Evolutionary conservation across 768 basidiomycete genomes (phyloP).

Genomic region (Serendipita sp.): DNA sequence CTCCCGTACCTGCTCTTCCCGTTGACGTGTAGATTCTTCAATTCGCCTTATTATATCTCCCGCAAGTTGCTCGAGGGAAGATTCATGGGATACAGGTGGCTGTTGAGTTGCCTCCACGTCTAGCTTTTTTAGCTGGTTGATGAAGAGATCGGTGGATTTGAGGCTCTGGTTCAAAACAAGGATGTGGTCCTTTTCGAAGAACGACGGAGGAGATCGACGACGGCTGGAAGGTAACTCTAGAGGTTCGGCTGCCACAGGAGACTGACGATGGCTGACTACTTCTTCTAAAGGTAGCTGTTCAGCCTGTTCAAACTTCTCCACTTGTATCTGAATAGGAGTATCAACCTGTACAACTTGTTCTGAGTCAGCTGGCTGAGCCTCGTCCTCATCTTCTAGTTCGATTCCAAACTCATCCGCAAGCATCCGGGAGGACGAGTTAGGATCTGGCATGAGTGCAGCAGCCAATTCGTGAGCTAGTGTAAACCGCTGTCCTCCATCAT

Average conservation of each 20-base stretch:
- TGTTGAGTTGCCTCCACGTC: slow-evolving; percentile 35
- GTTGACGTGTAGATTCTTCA: slow-evolving; percentile 56
- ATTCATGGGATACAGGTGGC: slow-evolving; percentile 13
- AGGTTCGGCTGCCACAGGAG: slow-evolving; percentile 23
- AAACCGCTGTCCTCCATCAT: slow-evolving; percentile 8
- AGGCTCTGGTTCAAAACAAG: slow-evolving; percentile 56
- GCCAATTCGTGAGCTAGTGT: slow-evolving; percentile 71
- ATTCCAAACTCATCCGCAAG: slow-evolving; percentile 81
- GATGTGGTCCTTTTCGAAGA: slow-evolving; percentile 42
- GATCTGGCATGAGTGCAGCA: slow-evolving; percentile 75
- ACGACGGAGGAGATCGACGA: slow-evolving; percentile 22
- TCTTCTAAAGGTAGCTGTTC: neutral
- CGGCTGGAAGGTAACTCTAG: slow-evolving; percentile 18
- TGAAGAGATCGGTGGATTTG: slow-evolving; percentile 60
- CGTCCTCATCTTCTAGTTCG: slow-evolving; percentile 66
- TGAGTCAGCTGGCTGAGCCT: slow-evolving; percentile 12
- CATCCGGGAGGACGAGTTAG: slow-evolving; percentile 55
- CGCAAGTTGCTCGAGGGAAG: slow-evolving; percentile 47
- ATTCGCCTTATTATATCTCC: slow-evolving; percentile 61
- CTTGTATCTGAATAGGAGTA: neutral
- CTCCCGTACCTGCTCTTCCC: slow-evolving; percentile 69
- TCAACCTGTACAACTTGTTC: neutral
- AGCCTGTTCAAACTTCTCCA: neutral
- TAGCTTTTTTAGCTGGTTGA: slow-evolving; percentile 50
- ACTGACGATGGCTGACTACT: neutral